Conservation (phyloP, 2,329 filamentous ascomycete genomes). For the Pezicula neosporulosa region DNA sequence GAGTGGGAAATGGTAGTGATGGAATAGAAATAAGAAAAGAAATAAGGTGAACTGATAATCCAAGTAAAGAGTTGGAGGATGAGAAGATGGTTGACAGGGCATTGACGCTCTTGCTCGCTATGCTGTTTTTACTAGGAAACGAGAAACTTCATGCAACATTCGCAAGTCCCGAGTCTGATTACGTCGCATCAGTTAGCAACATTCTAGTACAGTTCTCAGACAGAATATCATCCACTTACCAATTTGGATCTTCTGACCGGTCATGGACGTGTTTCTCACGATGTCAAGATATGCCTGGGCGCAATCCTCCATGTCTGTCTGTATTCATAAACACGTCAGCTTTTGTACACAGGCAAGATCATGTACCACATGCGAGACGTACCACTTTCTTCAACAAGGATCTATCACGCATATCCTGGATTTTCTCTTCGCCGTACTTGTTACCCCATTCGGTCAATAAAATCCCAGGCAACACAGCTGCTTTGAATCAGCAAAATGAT, state of each 20-base stretch:
- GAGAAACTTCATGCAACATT: no score
- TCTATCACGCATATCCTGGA: constrained; percentile 43
- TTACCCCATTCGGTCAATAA: constrained; percentile 36
- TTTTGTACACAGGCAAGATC: not conserved
- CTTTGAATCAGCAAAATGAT: not conserved
- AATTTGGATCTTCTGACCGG: constrained; percentile 28
- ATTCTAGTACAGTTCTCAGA: no score
- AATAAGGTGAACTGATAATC: no score
- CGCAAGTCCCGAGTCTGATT: no score
- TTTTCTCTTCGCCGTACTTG: constrained; percentile 47
- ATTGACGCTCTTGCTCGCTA: no score
- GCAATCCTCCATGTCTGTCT: constrained; percentile 49
- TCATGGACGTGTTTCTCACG: constrained; percentile 42
- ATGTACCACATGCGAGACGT: constrained; percentile 14
- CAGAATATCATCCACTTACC: constrained; percentile 10
- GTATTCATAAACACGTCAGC: constrained; percentile 1
- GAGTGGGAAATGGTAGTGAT: no score
- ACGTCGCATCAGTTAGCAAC: no score
- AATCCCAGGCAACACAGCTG: not conserved
- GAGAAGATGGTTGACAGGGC: no score
- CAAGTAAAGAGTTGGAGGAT: no score
- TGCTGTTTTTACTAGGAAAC: no score
- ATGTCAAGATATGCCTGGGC: constrained; percentile 51
- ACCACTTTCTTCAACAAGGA: constrained; percentile 54
- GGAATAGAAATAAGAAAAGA: no score